phyloP scores from a whole-genome alignment of 305 asterid species.

The Solanum hybrid region DNA sequence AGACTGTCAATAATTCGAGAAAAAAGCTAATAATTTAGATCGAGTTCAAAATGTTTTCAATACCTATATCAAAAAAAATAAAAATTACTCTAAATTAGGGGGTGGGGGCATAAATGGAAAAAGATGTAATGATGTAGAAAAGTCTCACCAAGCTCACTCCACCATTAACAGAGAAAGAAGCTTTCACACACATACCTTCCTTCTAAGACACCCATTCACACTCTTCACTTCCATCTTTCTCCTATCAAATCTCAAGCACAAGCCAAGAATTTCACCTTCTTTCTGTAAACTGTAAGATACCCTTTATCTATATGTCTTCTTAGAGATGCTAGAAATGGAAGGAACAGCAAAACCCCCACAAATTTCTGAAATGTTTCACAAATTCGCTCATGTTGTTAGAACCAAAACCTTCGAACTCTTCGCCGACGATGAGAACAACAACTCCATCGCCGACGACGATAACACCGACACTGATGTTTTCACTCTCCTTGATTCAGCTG shows the following conservation, averaged over 20 bases:
- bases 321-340: conserved; percentile 54
- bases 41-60: no score
- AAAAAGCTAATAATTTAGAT: no score
- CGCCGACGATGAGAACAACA: conserved; percentile 43
- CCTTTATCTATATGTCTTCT: neutral
- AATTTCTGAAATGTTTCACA: conserved; percentile 82
- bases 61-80: no score
- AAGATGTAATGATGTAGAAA: neutral
- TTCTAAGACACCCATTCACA: conserved; percentile 32
- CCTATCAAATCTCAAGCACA: neutral
- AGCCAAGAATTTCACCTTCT: conserved; percentile 11
- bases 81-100: neutral
- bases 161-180: neutral
- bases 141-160: neutral
- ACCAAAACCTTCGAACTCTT: conserved; percentile 85
- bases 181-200: conserved; percentile 54
- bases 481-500: conserved; percentile 66
- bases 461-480: conserved; percentile 31
- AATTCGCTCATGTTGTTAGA: conserved; percentile 72
- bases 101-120: neutral
- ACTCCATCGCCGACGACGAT: neutral
- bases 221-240: neutral
- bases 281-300: neutral
- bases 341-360: conserved; percentile 46
- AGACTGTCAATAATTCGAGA: no score